A percentile compares a stretch with the other conserved stretches of the same genome.
phyloP scores from a whole-genome alignment of 108 stramenopile species.

The Cyclotella sp. region DNA sequence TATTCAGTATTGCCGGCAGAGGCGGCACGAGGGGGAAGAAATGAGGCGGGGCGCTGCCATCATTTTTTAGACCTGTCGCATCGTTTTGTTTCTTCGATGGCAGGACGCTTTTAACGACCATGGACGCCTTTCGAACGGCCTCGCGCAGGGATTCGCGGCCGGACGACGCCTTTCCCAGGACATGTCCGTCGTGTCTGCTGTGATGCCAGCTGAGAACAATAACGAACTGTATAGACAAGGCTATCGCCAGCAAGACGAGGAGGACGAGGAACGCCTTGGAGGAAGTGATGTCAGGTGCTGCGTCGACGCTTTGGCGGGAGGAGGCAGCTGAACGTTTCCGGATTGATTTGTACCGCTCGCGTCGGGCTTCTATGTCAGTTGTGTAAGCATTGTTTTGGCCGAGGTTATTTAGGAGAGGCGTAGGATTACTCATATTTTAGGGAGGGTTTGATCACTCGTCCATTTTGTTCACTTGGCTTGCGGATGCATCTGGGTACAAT shows the following conservation, averaged over 20 bases:
- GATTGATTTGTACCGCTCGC: background rate
- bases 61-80: background rate
- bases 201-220: constrained; percentile 55
- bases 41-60: constrained; percentile 3
- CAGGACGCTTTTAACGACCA: background rate
- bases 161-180: constrained; percentile 29
- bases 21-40: constrained; percentile 24
- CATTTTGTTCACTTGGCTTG: background rate
- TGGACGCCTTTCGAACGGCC: constrained; percentile 1
- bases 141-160: background rate
- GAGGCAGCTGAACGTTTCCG: constrained; percentile 7
- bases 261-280: constrained; percentile 37
- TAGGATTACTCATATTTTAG: background rate
- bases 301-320: constrained; percentile 12
- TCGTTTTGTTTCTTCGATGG: background rate
- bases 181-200: constrained; percentile 37
- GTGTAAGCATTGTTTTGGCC: background rate
- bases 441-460: background rate
- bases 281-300: constrained; percentile 25
- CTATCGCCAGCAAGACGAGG: constrained; percentile 25
- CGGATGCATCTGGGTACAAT: no score
- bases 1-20: constrained; percentile 40
- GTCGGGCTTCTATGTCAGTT: background rate
- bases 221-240: constrained; percentile 42
- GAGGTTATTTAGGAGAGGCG: background rate